A percentile compares a stretch with the other conserved stretches of the same genome.
These are phyloP conservation scores for Buddleja alternifolia DNA, from an alignment of 257 asterid species.

Conservation along the genomic window DNA sequence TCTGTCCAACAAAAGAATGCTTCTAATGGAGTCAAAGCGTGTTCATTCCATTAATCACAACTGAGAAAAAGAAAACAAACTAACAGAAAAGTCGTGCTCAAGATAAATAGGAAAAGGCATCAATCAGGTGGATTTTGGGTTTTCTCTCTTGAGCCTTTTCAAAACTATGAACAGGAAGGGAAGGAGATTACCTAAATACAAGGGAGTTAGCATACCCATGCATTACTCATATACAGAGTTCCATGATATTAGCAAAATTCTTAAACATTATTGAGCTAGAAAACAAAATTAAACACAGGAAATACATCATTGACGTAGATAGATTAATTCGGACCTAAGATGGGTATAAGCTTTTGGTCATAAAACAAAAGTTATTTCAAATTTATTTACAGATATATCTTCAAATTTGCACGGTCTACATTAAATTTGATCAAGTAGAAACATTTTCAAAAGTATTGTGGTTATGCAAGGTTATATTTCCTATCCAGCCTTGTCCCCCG, in stretches of 20 bases:
- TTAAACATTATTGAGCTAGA: not conserved
- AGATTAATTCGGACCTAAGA: not conserved
- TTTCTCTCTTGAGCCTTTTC: not conserved
- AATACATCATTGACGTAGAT: not conserved
- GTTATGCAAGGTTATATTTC: too few relatives aligned
- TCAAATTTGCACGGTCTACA: too few relatives aligned
- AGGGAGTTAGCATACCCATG: not conserved
- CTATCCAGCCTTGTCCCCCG: too few relatives aligned
- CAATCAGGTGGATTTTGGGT: not conserved
- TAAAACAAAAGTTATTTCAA: too few relatives aligned
- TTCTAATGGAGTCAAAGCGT: not conserved
- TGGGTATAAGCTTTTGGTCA: not conserved
- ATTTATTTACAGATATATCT: not conserved
- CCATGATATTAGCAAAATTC: not conserved
- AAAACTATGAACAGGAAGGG: not conserved
- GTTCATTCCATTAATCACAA: not conserved
- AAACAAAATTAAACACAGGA: not conserved
- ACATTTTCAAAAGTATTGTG: too few relatives aligned
- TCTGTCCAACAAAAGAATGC: constrained; percentile 2
- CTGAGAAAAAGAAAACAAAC: constrained; percentile 2
- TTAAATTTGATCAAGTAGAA: too few relatives aligned
- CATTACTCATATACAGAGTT: not conserved
- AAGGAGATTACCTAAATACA: not conserved
- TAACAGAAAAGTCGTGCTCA: not conserved
- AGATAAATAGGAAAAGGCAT: not conserved